Base-by-base conservation (phyloP, 306 rosid species). In the Purshia tridentata region DNA sequence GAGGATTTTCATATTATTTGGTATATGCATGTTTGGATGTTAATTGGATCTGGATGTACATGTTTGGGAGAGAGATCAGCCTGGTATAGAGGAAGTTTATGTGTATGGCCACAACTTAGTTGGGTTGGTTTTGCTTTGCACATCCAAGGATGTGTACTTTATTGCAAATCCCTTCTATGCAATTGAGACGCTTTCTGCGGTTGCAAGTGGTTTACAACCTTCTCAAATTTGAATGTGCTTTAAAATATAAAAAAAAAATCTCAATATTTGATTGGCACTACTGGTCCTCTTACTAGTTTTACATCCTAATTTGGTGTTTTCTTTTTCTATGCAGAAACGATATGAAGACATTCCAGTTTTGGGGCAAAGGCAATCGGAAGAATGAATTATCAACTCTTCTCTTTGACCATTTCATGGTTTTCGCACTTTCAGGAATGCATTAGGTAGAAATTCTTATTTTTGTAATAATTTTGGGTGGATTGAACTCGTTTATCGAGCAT, bases 351-450 rank as follows among this genome's bases (percentile, higher is more conserved):
- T 84, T 67, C 49, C 88, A 22, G 84, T 57, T 59, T 78, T 86
- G 82, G 90, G 90, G 71, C 87, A 83, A 81, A 81, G 90, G 65
- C 90, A 6, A 50, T 7, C 79, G 9, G 90, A 78, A 69, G 88
- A 86, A 76, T 79, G 84, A 78, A 29, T 20, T 65, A 29, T n/a
- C n/a, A 12, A 29, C 51, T 19, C 61, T 72, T 15, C 62, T 41
- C 63, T 14, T 49, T 60, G 74, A 5, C 37, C n/a, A 12, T 80
- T 15, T 60, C 18, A 7, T 37, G 23, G 50, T 75, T 69, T 52
- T 50, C 65, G 13, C 69, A 55, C 78, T 77, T 86, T 55, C 73
- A 75, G 81, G 68, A 69, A 63, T 56, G 82, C 65, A 59, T 69
- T 86, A 71, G 80, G 80, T 72, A 75, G 86, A 56, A 59, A 65